Conservation (phyloP, 2,329 filamentous ascomycete species). For the Zymoseptoria crescenta region DNA sequence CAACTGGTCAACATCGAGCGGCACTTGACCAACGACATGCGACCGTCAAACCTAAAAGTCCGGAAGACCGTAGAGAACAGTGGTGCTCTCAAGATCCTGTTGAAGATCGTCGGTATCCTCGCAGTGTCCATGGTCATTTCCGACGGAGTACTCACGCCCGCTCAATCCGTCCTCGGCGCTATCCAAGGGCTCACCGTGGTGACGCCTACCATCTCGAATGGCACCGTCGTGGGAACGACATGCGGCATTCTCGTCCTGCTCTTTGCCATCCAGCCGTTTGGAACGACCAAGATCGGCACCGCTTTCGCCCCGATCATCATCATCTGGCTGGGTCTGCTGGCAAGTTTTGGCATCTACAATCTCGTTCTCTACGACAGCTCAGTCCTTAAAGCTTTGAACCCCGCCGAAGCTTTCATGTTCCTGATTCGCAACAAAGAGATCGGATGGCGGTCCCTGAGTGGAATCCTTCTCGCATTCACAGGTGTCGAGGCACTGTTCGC, state of each 20-base stretch:
- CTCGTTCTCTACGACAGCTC: constrained; percentile 39
- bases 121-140: constrained; percentile 62
- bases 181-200: constrained; percentile 55
- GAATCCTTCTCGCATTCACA: constrained; percentile 66
- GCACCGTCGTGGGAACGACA: constrained; percentile 54
- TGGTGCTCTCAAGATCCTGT: constrained; percentile 41
- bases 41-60: constrained; percentile 44
- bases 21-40: constrained; percentile 50
- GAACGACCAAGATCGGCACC: constrained; percentile 52
- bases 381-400: constrained; percentile 47
- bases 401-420: constrained; percentile 53
- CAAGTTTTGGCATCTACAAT: constrained; percentile 55
- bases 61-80: constrained; percentile 53
- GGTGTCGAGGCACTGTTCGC: constrained; percentile 74
- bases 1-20: constrained; percentile 53
- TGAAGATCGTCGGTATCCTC: constrained; percentile 57
- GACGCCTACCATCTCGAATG: constrained; percentile 46
- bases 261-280: constrained; percentile 58
- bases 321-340: constrained; percentile 57
- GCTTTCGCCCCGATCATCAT: constrained; percentile 60
- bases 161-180: constrained; percentile 62
- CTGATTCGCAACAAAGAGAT: constrained; percentile 51
- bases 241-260: constrained; percentile 58
- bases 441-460: constrained; percentile 57
- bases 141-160: constrained; percentile 59